Evolutionary conservation across 306 rosid species (phyloP), one percentile per base, ranked within the genome.

Genomic region (Trifolium subterraneum): DNA sequence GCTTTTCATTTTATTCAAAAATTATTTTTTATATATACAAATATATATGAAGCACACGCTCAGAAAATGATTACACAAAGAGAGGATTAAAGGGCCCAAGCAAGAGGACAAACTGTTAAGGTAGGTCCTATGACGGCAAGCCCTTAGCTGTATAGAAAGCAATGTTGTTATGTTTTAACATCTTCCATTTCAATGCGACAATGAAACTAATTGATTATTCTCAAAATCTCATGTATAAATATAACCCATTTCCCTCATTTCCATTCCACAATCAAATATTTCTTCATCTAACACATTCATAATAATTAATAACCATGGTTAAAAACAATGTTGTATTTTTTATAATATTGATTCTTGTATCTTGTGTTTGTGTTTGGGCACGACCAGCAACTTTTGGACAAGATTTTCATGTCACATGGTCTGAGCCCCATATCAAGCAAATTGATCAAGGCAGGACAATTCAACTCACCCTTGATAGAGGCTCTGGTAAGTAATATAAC

Each of bases 71-170:
- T 20, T n/a, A n/a, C 61, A 61, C 14, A 0, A 0, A 73, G 31
- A 47, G 31, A 52, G 64, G 35, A 54, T 58, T n/a, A 41, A 70
- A 75, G 59, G 83, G 23, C 35, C 75, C 48, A 22, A 70, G 35
- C 39, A 73, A 73, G 7, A 71, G 64, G 68, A 75, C 16, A 71
- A 72, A 82, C 42, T 71, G 74, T 64, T 79, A 38, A 64, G 65
- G 93, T 87, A 90, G 96, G 98, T 70, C 92, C 92, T 70, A 52
- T 48, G 79, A 81, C 62, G 75, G 90, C 81, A 82, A 56, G 80
- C 79, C 69, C 81, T 90, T 84, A 90, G 98, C 98, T 93, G 98
- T 77, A 86, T 73, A 20, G 93, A 87, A 86, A 89, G 93, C 86
- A 80, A 76, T 65, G 84, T 44, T 67, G 10, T 25, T 25, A 19